Base-by-base conservation (phyloP, 2,329 filamentous ascomycete species). In the Pochonia chlamydosporia region DNA sequence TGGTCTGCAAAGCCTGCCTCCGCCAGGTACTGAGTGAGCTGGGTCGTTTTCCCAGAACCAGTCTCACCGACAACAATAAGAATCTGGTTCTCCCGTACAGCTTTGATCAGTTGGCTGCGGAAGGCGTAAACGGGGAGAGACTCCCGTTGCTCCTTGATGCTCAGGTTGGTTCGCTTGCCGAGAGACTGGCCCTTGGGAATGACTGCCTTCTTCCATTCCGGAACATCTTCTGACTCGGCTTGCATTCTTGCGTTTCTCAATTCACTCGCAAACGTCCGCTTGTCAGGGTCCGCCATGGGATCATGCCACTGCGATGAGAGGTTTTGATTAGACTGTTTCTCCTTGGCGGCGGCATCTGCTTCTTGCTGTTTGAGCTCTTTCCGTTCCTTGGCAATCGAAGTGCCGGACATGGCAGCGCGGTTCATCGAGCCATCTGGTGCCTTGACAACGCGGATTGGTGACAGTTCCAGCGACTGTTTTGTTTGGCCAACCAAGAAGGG, bases 391-490 rank as follows among this genome's bases (percentile, higher is more conserved):
- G 92, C 88, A 13, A 99, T 69, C 4, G 84, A 79, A 14, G 92
- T 91, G 39, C 93, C 92, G 8, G 91, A 85, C 87, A 97, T 96
- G 14, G 95, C 95, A 41, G 95, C 89, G 59, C 93, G 81, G 63
- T 99, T 99, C 67, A 99, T 84, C 4, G 92, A 97, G n/a, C 93
- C 93, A 66, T 99, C 93, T 0, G 93, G 95, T 1, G 93, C 93
- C 67, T 97, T 97, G 57, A 99, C 89, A 20, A 99, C 91, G 54
- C 95, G 81, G 52, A 99, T 99, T 0, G 93, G 93, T 2, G 91
- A 96, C 4, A 99, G 71, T 60, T 99, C 93, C 8, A 99, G 75
- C 9, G 90, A 96, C 62, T 96, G 91, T 62, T 96, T 96, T 1
- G 93, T 99, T 65, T 99, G 95, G 4, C 93, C 93, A 14, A 89